Conservation (phyloP, 179 eudicot genomes). For the Vitellaria paradoxa region DNA sequence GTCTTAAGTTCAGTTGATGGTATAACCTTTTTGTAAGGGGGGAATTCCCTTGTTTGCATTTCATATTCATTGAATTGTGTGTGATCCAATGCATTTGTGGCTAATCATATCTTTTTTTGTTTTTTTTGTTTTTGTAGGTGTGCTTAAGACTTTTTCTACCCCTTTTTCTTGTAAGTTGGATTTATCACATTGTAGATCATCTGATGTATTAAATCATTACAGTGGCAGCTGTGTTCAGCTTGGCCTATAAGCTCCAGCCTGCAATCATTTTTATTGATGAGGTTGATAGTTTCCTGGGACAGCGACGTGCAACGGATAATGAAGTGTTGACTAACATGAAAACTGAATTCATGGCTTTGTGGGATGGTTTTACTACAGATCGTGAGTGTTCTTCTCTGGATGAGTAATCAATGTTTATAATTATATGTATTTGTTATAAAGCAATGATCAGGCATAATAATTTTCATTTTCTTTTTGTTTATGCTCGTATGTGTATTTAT, state of each 20-base stretch:
- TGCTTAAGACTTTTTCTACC: background rate
- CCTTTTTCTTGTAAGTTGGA: background rate
- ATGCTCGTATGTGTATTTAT: background rate
- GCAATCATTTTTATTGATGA: slow-evolving; percentile 94
- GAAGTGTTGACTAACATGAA: slow-evolving; percentile 89
- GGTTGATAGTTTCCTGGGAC: slow-evolving; percentile 93
- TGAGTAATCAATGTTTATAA: background rate
- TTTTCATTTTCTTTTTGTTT: background rate
- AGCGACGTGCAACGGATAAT: slow-evolving; percentile 79
- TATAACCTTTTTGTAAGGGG: background rate
- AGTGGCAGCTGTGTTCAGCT: slow-evolving; percentile 94
- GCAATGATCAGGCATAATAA: background rate
- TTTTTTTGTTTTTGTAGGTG: background rate
- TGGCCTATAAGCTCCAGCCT: slow-evolving; percentile 93
- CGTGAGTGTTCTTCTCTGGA: slow-evolving; percentile 43
- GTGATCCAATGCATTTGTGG: background rate
- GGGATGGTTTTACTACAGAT: slow-evolving; percentile 97
- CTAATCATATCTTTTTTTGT: background rate
- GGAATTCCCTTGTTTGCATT: background rate
- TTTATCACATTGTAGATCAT: background rate
- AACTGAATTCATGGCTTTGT: slow-evolving; percentile 93
- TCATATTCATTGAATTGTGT: background rate
- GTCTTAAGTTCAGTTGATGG: background rate
- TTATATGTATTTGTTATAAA: background rate
- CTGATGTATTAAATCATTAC: slow-evolving; percentile 24